Conservation (phyloP, 2,329 filamentous ascomycete species). For the Diaporthe nobilis region DNA sequence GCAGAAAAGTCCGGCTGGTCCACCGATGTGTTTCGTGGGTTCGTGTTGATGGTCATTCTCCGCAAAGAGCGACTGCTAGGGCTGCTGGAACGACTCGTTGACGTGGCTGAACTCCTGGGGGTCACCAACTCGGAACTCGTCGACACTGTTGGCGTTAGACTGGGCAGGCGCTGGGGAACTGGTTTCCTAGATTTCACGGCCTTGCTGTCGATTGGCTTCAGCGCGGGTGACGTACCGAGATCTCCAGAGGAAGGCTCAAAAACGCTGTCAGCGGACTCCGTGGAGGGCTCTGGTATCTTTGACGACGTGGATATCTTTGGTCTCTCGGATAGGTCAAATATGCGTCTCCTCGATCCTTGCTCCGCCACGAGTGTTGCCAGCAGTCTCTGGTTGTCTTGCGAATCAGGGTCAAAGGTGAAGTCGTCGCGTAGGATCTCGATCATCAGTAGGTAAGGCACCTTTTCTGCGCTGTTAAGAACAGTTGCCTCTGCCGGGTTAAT, state of each 20-base stretch:
- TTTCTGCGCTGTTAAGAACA: slow-evolving; percentile 88
- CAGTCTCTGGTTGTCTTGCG: slow-evolving; percentile 78
- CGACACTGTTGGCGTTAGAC: slow-evolving; percentile 72
- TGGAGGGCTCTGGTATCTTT: slow-evolving; percentile 58
- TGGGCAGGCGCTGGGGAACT: slow-evolving; percentile 70
- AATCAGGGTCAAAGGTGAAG: slow-evolving; percentile 85
- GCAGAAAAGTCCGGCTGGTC: slow-evolving; percentile 88
- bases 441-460: slow-evolving; percentile 88
- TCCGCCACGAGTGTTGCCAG: slow-evolving; percentile 70
- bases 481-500: slow-evolving; percentile 88
- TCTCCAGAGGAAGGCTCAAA: slow-evolving; percentile 88
- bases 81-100: slow-evolving; percentile 77
- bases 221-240: slow-evolving; percentile 79
- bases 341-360: slow-evolving; percentile 69
- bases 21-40: slow-evolving; percentile 66
- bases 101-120: slow-evolving; percentile 78
- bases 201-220: slow-evolving; percentile 67
- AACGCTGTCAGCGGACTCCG: slow-evolving; percentile 77
- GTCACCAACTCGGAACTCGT: slow-evolving; percentile 71
- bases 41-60: slow-evolving; percentile 70
- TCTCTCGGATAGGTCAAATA: slow-evolving; percentile 80
- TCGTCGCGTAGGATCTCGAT: slow-evolving; percentile 86
- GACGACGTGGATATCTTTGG: slow-evolving; percentile 63
- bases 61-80: slow-evolving; percentile 66
- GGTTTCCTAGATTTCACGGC: slow-evolving; percentile 40